A percentile compares a stretch with the other conserved stretches of the same genome.
phyloP scores from a whole-genome alignment of 305 asterid genomes.

The Ajuga reptans region DNA sequence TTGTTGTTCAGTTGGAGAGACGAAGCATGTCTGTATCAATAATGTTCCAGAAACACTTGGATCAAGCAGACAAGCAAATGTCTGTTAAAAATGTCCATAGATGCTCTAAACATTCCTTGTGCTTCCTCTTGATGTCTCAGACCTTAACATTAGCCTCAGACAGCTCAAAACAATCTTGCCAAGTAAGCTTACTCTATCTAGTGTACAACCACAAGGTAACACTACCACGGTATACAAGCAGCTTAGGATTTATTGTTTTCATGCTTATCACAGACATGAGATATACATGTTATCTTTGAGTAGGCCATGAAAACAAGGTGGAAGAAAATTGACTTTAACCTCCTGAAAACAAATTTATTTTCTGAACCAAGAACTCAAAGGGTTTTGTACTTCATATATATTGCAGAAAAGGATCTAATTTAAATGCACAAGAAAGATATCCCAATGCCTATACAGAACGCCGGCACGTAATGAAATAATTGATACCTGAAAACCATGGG shows the following conservation, averaged over 20 bases:
- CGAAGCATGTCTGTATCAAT: background rate
- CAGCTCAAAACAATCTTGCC: background rate
- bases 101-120: background rate
- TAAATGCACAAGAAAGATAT: background rate
- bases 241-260: background rate
- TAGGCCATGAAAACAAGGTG: background rate
- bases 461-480: slow-evolving; percentile 5
- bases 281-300: background rate
- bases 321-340: background rate
- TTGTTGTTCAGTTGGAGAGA: background rate
- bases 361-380: background rate
- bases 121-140: background rate
- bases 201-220: background rate
- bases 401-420: background rate
- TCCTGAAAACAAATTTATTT: background rate
- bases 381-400: background rate
- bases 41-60: background rate
- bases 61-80: background rate
- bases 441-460: background rate
- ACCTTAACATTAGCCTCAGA: background rate
- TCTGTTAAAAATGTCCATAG: background rate
- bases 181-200: background rate
- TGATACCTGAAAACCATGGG: slow-evolving; percentile 98
- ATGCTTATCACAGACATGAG: background rate
- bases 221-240: background rate